Conservation (phyloP, 2,329 filamentous ascomycete species). For the Cytospora leucostoma region DNA sequence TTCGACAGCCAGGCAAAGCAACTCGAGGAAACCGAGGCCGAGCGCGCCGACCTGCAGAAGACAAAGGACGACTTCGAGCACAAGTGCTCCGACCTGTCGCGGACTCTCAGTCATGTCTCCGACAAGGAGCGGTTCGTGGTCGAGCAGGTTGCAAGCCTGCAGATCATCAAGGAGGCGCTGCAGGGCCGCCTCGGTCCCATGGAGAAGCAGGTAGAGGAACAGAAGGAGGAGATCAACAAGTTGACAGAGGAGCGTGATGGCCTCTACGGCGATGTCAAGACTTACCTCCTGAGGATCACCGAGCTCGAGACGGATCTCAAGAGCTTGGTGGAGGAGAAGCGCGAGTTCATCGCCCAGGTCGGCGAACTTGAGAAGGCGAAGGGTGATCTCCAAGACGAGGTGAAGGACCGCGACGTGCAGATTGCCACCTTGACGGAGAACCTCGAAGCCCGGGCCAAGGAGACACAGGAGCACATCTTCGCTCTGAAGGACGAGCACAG, state of each 20-base stretch:
- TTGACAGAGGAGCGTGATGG: constrained; percentile 21
- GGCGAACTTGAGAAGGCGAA: constrained; percentile 28
- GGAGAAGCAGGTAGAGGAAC: constrained; percentile 28
- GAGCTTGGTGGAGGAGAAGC: constrained; percentile 24
- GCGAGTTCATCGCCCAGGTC: constrained; percentile 20
- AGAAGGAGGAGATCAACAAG: constrained; percentile 23
- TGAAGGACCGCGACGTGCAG: constrained; percentile 20
- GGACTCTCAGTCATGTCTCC: constrained; percentile 23
- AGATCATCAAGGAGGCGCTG: constrained; percentile 29
- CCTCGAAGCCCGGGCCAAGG: constrained; percentile 19
- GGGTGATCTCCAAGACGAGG: constrained; percentile 3
- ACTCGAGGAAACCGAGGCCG: constrained; percentile 20
- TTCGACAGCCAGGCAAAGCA: constrained; percentile 30
- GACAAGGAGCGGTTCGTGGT: constrained; percentile 27
- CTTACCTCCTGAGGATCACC: constrained; percentile 27
- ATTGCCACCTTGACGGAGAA: constrained; percentile 11
- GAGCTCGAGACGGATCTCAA: constrained; percentile 29
- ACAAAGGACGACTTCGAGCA: constrained; percentile 26
- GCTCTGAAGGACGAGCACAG: constrained; percentile 21
- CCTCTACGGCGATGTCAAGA: constrained; percentile 23
- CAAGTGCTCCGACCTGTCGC: constrained; percentile 23
- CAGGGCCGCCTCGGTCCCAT: constrained; percentile 29
- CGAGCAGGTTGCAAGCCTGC: constrained; percentile 28
- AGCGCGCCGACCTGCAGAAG: constrained; percentile 17
- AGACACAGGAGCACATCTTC: constrained; percentile 20